phyloP scores from a whole-genome alignment of 176 grass and related monocot genomes.

The Carex scoparia region DNA sequence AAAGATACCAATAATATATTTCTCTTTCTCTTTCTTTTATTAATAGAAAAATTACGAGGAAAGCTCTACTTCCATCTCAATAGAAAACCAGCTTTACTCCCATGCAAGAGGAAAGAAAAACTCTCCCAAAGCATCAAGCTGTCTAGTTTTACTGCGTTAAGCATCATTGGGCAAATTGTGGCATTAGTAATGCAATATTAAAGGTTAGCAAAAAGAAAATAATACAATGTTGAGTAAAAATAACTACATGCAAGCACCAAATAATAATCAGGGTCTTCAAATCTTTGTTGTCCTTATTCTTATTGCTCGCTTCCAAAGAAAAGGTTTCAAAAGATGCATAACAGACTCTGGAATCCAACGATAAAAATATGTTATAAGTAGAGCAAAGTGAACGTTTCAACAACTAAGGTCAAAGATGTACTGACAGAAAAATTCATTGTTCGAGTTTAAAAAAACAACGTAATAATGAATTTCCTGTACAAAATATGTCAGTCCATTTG shows the following conservation, averaged over 20 bases:
- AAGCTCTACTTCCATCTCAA: not conserved
- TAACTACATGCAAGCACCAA: not conserved
- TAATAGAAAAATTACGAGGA: not conserved
- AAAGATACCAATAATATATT: not conserved
- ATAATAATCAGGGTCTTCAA: not conserved
- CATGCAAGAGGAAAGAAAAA: not conserved
- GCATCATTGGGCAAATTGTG: not conserved
- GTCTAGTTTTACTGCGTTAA: not conserved
- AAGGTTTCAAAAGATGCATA: not conserved
- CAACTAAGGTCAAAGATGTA: not conserved
- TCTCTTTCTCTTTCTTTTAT: not conserved
- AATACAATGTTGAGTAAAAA: not conserved
- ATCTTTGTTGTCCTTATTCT: not conserved
- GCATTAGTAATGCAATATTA: not conserved
- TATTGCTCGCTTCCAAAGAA: not conserved
- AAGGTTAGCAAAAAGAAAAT: not conserved
- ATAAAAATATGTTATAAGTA: not conserved
- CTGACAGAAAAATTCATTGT: not conserved
- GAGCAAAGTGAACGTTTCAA: not conserved
- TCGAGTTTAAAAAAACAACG: not conserved
- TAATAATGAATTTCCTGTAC: not conserved
- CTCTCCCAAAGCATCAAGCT: not conserved
- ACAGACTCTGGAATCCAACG: not conserved
- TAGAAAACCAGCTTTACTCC: not conserved
- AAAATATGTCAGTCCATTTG: not conserved